Base-by-base conservation (phyloP, 208 protist genomes). In the Leishmania guyanensis region DNA sequence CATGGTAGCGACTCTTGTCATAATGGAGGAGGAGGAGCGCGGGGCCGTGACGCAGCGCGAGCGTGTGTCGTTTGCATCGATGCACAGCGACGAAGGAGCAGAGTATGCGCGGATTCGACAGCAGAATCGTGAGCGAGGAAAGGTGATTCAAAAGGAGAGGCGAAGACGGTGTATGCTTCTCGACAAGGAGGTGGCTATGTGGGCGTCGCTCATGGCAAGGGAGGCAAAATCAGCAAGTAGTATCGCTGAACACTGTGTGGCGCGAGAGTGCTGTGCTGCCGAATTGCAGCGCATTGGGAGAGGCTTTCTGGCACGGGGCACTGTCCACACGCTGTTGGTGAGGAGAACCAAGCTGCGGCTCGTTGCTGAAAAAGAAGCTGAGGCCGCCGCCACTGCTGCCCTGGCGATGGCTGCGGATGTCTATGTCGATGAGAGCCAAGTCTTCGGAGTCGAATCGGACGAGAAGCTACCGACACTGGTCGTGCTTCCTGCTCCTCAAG, bases 231-330 rank as follows among this genome's bases (percentile, higher is more conserved):
- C 6, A 36, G 43, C 6, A 3, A 56, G 22, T 0, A 51, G 54
- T 1, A 68, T 87, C 39, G 64, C 29, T 17, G 74, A 56, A 29
- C 33, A 43, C n/a, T 74, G 68, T 16, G 81, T 72, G 36, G 48
- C 36, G 3, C 29, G 77, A 66, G 62, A 78, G 54, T 62, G 73
- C n/a, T 72, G 74, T 20, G 80, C 68, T 3, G 51, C 22, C 26
- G 51, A 73, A 16, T 4, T 86, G 64, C 80, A 89, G 77, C 79
- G 83, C 62, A 46, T 89, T n/a, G 86, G 83, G 8, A 43, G 77
- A 2, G 86, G 86, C 14, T 71, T 75, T 43, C 0, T 75, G 36
- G 60, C 22, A 36, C 74, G 54, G 29, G 39, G 72, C 0, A 20
- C 14, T 3, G 56, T 66, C 1, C 62, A 64, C 26, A 17, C n/a